These are phyloP conservation scores for Hyaloraphidium curvatum DNA, from an alignment of 192 early-diverging fungal species.

Conservation along the genomic window DNA sequence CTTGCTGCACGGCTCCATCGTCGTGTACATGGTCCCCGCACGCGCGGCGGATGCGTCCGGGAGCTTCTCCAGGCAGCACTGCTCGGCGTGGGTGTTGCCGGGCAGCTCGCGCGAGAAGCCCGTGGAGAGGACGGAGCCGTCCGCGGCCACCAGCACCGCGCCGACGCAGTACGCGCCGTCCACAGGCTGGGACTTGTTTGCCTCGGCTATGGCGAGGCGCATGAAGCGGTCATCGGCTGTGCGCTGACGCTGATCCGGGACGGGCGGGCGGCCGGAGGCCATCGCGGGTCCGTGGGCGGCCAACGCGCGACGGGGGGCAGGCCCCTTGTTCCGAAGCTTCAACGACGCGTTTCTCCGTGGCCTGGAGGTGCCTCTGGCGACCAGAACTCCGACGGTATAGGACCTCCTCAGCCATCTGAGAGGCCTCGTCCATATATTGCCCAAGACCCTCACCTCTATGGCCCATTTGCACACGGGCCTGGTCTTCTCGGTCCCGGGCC, in stretches of 20 bases:
- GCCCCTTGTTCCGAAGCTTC: background rate
- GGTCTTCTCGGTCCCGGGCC: too few species aligned
- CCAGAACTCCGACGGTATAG: too few species aligned
- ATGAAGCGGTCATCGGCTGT: conserved; percentile 62
- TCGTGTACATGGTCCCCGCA: conserved; percentile 68
- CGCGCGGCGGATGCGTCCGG: conserved; percentile 7
- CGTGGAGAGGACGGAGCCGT: conserved; percentile 38
- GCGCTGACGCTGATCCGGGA: conserved; percentile 6
- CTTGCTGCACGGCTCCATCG: conserved; percentile 89
- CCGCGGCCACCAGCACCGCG: conserved; percentile 39
- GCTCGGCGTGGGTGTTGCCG: conserved; percentile 94
- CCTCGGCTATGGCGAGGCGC: conserved; percentile 64
- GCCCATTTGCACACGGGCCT: too few species aligned
- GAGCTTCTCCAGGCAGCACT: conserved; percentile 70
- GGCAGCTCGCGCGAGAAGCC: conserved; percentile 85
- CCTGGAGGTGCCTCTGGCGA: too few species aligned
- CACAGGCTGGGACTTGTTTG: conserved; percentile 52
- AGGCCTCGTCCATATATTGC: too few species aligned
- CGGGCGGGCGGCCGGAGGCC: background rate
- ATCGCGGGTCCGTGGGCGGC: background rate
- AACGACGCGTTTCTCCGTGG: background rate
- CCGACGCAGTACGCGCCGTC: conserved; percentile 84
- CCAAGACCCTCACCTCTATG: too few species aligned
- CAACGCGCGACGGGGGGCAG: background rate
- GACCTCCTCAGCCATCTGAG: too few species aligned